A percentile compares a stretch with the other conserved stretches of the same genome.
These are phyloP conservation scores for Fusarium liriodendri DNA, from an alignment of 2,329 filamentous ascomycete genomes.

Conservation along the genomic window DNA sequence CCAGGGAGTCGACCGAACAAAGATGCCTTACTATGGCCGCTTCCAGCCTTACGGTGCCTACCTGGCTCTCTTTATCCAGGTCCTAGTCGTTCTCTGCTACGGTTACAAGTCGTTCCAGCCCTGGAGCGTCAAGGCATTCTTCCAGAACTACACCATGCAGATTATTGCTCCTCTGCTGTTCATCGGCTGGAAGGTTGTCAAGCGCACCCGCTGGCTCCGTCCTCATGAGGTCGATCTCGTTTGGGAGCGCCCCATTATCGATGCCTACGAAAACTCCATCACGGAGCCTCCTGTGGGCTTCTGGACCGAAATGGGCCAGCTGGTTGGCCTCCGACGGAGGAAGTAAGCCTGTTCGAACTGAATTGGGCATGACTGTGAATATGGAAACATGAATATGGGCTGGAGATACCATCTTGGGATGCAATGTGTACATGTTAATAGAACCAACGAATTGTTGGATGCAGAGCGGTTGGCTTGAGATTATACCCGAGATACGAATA, in stretches of 20 bases:
- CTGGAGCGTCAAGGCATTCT: conserved; percentile 61
- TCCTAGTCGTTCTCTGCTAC: conserved; percentile 60
- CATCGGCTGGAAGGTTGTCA: conserved; percentile 71
- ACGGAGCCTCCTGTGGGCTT: conserved; percentile 61
- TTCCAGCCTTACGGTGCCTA: conserved; percentile 70
- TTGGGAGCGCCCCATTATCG: conserved; percentile 69
- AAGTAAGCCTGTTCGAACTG: conserved; percentile 11
- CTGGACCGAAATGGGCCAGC: conserved; percentile 62
- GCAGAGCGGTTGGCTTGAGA: conserved; percentile 22
- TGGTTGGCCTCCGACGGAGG: conserved; percentile 32
- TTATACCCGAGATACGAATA: conserved; percentile 41
- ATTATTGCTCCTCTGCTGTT: conserved; percentile 65
- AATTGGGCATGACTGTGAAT: background rate
- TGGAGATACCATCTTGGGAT: conserved; percentile 4
- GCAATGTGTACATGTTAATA: conserved; percentile 24
- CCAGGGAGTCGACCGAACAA: conserved; percentile 63
- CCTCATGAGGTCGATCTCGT: conserved; percentile 68
- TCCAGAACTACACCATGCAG: conserved; percentile 68
- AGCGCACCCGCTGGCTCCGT: conserved; percentile 65
- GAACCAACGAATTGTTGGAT: conserved; percentile 24
- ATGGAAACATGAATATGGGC: conserved; percentile 3
- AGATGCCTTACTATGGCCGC: conserved; percentile 67
- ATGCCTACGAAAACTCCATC: conserved; percentile 67
- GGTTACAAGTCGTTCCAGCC: conserved; percentile 65
- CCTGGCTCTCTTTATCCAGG: conserved; percentile 56